Percentiles rank a stretch among this genome's conserved stretches.
phyloP scores from a whole-genome alignment of 257 asterid genomes.

The Osmanthus fragrans region DNA sequence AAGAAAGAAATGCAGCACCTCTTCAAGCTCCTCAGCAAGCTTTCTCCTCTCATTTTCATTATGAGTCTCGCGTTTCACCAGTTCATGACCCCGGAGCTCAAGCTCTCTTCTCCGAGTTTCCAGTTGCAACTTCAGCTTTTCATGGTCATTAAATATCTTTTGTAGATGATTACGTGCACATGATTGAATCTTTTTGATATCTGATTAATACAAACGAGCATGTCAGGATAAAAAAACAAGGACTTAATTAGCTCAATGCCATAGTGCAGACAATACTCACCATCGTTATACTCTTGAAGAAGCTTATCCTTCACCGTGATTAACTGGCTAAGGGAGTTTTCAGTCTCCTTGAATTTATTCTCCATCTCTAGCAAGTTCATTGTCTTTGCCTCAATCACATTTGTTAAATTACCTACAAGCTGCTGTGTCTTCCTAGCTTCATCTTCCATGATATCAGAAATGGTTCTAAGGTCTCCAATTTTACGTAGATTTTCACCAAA shows the following conservation, averaged over 20 bases:
- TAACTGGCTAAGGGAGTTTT: constrained; percentile 47
- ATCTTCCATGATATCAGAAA: constrained; percentile 76
- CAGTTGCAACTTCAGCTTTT: constrained; percentile 66
- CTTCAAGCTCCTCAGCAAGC: constrained; percentile 72
- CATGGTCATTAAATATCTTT: constrained; percentile 74
- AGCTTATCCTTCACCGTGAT: constrained; percentile 64
- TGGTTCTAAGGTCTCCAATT: constrained; percentile 76
- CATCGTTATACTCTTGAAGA: constrained; percentile 73
- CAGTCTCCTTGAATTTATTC: constrained; percentile 68
- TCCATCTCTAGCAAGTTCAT: constrained; percentile 64
- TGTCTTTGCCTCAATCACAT: constrained; percentile 67
- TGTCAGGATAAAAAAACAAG: constrained; percentile 25
- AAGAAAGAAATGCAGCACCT: constrained; percentile 50
- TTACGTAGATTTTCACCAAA: constrained; percentile 80
- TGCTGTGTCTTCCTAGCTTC: constrained; percentile 65
- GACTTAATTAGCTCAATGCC: constrained; percentile 7
- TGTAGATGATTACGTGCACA: constrained; percentile 74
- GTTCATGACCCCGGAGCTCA: constrained; percentile 61
- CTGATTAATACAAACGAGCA: constrained; percentile 41
- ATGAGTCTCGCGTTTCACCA: constrained; percentile 73
- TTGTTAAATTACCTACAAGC: constrained; percentile 65
- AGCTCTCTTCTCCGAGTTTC: constrained; percentile 73
- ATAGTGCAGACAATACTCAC: constrained; percentile 36
- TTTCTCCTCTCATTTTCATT: constrained; percentile 71
- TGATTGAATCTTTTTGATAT: constrained; percentile 70